Conservation (phyloP, 129 eudicot species). For the Arctium lappa region DNA sequence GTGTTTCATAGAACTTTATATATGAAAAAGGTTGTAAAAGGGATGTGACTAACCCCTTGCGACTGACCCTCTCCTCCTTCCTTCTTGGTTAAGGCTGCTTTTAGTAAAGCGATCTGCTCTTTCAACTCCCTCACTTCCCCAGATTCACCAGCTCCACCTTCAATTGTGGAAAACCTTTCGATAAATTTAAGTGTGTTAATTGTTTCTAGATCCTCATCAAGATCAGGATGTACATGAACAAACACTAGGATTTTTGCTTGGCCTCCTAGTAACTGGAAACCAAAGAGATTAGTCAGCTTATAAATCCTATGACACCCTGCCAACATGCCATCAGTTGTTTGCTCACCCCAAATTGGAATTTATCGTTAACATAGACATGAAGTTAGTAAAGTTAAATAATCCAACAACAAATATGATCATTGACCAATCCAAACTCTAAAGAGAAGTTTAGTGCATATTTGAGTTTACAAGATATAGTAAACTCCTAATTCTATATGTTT, state of each 20-base stretch:
- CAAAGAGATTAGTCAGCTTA: not conserved
- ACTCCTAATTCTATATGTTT: not conserved
- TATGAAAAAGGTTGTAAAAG: not conserved
- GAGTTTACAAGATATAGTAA: not conserved
- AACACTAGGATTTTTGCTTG: slow-evolving; percentile 91
- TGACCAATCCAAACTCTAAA: not conserved
- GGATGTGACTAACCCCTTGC: slow-evolving; percentile 12
- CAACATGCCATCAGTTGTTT: not conserved
- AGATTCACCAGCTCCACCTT: slow-evolving; percentile 71
- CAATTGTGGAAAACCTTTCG: slow-evolving; percentile 75
- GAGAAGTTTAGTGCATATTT: not conserved
- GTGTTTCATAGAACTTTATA: too few species aligned
- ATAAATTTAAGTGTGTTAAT: slow-evolving; percentile 80
- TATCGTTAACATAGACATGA: not conserved
- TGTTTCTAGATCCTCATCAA: slow-evolving; percentile 61
- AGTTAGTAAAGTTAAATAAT: not conserved
- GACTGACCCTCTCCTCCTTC: slow-evolving; percentile 31
- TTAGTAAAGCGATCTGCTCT: slow-evolving; percentile 62
- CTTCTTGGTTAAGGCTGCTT: slow-evolving; percentile 62
- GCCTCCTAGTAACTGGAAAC: slow-evolving; percentile 40
- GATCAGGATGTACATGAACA: slow-evolving; percentile 80
- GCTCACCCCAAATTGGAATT: not conserved
- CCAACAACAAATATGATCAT: not conserved
- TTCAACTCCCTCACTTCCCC: slow-evolving; percentile 64
- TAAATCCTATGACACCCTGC: not conserved